Base-by-base conservation (phyloP, 371 early-diverging fungal species). In the Mucor lusitanicus region DNA sequence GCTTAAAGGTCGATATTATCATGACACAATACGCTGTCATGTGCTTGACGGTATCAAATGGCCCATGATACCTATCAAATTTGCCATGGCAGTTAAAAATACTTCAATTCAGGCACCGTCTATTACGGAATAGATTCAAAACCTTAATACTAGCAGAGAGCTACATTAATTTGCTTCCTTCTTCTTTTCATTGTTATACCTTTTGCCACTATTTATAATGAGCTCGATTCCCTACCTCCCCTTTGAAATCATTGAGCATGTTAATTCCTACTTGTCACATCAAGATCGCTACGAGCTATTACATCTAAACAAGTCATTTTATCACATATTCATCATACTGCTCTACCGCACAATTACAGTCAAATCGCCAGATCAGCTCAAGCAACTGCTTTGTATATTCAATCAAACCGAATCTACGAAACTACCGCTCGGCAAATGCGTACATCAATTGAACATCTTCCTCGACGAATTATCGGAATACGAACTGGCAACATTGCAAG, bases 171-270 rank as follows among this genome's bases (percentile, higher is more conserved):
- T 62, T 55, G n/a, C 27, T 44, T 56, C 21, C 58, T 55, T 58
- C 23, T 64, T 46, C 46, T 48, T 46, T 58, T 12, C 23, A 23
- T 23, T 25, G 23, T 27, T 50, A 50, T 50, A 27, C 50, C 50
- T 58, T 58, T 48, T 58, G 15, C 23, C 25, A 17, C 56, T 57
- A 12, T 64, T 32, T 8, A 27, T 1, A 8, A 57, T 46, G 32
- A 46, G 44, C 19, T 44, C 44, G 30, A 42, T 68, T 28, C 57
- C 56, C 12, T 33, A 44, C 9, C 23, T 64, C 15, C 64, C 69
- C 17, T 68, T 68, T 54, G 69, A 68, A 59, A 63, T 68, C 28
- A 63, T 68, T 33, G 64, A 68, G 54, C 32, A 58, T 15, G 42
- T 64, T 13, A 53, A 63, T 40, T 27, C 44, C 6, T 63, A 63